Evolutionary conservation across 2,329 filamentous ascomycete genomes (phyloP).

Genomic region (Epichloe gansuensis): DNA sequence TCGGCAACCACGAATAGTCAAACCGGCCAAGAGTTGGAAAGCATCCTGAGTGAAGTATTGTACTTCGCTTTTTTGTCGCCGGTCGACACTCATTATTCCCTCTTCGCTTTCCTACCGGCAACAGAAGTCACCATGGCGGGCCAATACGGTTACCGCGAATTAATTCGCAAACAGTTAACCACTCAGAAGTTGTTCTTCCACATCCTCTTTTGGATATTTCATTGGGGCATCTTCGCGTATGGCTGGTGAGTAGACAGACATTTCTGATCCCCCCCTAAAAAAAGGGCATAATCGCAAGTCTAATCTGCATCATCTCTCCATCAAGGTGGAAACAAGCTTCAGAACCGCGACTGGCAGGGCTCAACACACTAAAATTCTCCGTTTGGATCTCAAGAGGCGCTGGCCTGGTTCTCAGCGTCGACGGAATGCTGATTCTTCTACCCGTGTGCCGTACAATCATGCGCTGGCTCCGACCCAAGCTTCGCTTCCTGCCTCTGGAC

Average conservation of each 20-base stretch:
- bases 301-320: not conserved
- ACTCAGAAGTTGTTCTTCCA: conserved; percentile 66
- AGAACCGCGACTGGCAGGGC: conserved; percentile 54
- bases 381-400: conserved; percentile 96
- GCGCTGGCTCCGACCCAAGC: conserved; percentile 70
- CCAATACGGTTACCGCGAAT: conserved; percentile 28
- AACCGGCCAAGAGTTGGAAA: not conserved
- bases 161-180: conserved; percentile 53
- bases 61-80: conserved; percentile 28
- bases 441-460: conserved; percentile 92
- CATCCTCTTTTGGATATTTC: conserved; percentile 65
- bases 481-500: conserved; percentile 82
- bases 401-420: conserved; percentile 70
- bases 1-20: too few species aligned
- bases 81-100: conserved; percentile 34
- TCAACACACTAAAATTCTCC: conserved; percentile 75
- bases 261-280: not conserved
- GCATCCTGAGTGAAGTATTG: not conserved
- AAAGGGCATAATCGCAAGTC: not conserved
- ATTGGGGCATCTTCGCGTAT: conserved; percentile 65
- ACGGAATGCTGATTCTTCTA: conserved; percentile 76
- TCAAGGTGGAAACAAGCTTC: conserved; percentile 63
- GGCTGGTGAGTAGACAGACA: conserved; percentile 55
- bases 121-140: conserved; percentile 17
- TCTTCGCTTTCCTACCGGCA: conserved; percentile 7